Percentiles rank a stretch among this genome's conserved stretches.
Evolutionary conservation across 768 basidiomycete genomes (phyloP).

Genomic region (Collybia sordida): DNA sequence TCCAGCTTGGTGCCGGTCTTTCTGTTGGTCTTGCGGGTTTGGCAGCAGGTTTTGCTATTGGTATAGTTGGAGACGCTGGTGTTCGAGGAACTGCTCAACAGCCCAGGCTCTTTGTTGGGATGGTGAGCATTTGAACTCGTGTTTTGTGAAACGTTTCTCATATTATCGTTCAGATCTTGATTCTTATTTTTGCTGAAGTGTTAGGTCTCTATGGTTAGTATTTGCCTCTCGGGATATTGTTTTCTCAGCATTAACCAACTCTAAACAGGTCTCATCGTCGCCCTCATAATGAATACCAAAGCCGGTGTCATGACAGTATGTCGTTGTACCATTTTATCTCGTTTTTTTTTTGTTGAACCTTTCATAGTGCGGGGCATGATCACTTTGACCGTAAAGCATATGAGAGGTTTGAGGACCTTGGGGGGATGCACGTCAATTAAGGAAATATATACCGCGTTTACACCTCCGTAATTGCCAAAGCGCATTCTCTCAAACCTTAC

Average conservation of each 20-base stretch:
- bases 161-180: constrained; percentile 62
- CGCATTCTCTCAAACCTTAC: not conserved
- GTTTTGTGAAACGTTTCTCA: not conserved
- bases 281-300: constrained; percentile 92
- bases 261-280: constrained; percentile 70
- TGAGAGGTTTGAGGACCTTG: constrained; percentile 1
- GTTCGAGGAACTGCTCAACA: constrained; percentile 98
- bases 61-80: constrained; percentile 98
- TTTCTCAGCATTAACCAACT: too few species aligned
- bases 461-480: not conserved
- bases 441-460: constrained; percentile 2
- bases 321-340: not conserved
- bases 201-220: constrained; percentile 26
- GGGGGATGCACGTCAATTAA: not conserved
- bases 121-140: constrained; percentile 49
- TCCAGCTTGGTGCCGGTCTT: constrained; percentile 92
- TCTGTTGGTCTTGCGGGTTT: constrained; percentile 93
- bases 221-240: constrained; percentile 17
- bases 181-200: constrained; percentile 97
- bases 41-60: constrained; percentile 96
- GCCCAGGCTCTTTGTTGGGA: constrained; percentile 90
- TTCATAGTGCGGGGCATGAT: too few species aligned
- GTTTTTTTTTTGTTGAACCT: not conserved
- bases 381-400: not conserved
- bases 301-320: constrained; percentile 28